Evolutionary conservation across 768 basidiomycete genomes (phyloP), one percentile per base, ranked within the genome.

Genomic region (Hericium rajendrae): DNA sequence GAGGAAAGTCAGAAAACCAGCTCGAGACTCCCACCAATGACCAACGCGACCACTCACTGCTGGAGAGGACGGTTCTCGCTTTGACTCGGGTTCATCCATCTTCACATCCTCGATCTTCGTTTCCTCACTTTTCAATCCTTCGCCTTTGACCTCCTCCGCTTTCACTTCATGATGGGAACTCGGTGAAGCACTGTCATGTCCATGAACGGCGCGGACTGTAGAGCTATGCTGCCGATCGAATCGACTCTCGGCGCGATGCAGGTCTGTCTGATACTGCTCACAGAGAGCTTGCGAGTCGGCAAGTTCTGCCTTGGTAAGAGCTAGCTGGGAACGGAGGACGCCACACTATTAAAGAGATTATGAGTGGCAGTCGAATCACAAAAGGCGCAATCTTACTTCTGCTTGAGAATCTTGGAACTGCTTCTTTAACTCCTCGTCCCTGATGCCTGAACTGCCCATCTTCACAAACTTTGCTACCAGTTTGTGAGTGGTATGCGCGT

Each of bases 11-110:
- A 66, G 66, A 59, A 51, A 46, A 73, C 76, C 64, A 74, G 70
- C 69, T 70, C 70, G 72, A 72, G 72, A 74, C 76, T 80, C 82
- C 81, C 82, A 84, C 83, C 80, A 79, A 76, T 78, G 74, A 74
- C 78, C 72, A 51, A 51, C 49, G 22, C 73, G 76, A 74, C 76
- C 77, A 86, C 87, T 82, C 79, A 88, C 87, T 75, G 74, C 78
- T 70, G 85, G 82, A 76, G 84, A 79, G 73, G 78, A 81, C 71
- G 78, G 76, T 37, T 51, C 20, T 15, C 20, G 49, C 24, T 51
- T 24, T 6, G 49, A 16, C 22, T 51, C 49, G 43, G 43, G 10
- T 15, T 26, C 49, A 9, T 51, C 49, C 49, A 26, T 26, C 71
- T 74, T 73, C 61, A 75, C 70, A 71, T 76, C 78, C 75, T 79